Percentiles rank a stretch among this genome's conserved stretches.
phyloP scores from a whole-genome alignment of 2,329 filamentous ascomycete genomes.

The Fusarium heterosporum region DNA sequence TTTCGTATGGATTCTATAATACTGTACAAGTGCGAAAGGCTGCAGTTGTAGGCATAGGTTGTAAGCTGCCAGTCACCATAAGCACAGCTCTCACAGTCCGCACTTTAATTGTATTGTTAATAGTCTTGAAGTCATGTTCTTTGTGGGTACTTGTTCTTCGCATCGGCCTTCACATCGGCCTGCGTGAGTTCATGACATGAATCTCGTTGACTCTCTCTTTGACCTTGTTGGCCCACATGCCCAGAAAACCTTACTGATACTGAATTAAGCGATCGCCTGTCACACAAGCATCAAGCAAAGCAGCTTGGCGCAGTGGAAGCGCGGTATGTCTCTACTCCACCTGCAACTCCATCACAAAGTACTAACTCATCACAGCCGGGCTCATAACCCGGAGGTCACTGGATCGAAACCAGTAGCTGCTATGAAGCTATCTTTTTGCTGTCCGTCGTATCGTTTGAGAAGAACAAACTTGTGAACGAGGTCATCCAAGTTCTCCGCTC shows the following conservation, averaged over 20 bases:
- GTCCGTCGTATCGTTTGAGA: background rate
- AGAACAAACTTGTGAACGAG: background rate
- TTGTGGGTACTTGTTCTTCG: background rate
- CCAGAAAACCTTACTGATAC: background rate
- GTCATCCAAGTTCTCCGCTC: background rate
- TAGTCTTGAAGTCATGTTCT: background rate
- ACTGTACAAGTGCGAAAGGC: too few species aligned
- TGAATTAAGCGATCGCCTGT: too few species aligned
- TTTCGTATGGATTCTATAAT: too few species aligned
- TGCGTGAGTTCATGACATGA: background rate
- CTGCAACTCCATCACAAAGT: background rate
- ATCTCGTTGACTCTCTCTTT: background rate
- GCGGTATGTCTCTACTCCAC: conserved; percentile 30
- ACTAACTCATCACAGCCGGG: conserved; percentile 25
- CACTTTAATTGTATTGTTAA: background rate
- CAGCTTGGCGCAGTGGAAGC: conserved; percentile 35
- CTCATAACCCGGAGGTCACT: conserved; percentile 33
- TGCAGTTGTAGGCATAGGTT: too few species aligned
- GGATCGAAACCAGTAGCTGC: conserved; percentile 33
- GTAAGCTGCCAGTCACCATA: too few species aligned
- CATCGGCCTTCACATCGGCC: background rate
- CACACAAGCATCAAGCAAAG: conserved; percentile 25
- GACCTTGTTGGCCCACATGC: background rate
- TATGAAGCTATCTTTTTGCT: conserved; percentile 15
- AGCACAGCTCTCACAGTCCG: too few species aligned